Evolutionary conservation across 163 green algal species (phyloP).

Genomic region (Chloromonas sp.): DNA sequence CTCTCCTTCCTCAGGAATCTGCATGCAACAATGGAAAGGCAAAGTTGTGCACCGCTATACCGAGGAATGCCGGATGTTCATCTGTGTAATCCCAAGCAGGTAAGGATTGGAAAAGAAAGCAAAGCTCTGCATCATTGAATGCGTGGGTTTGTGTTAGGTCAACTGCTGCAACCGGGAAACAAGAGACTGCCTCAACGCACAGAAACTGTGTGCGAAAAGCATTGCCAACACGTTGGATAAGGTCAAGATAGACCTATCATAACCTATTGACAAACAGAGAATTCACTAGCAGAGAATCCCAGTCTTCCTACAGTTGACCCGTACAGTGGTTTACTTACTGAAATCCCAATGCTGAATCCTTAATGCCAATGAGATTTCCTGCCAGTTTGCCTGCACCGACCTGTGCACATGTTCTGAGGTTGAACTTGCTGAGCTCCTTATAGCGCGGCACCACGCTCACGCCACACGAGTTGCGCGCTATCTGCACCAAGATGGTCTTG

Average conservation of each 20-base stretch:
- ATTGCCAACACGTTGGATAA: neutral
- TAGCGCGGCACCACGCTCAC: constrained; percentile 58
- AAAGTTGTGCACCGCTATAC: too few species aligned
- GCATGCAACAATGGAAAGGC: neutral
- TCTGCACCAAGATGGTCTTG: constrained; percentile 72
- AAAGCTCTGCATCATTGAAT: neutral
- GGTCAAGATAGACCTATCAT: neutral
- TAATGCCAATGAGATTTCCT: neutral
- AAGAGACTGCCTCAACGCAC: neutral
- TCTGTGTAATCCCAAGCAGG: neutral
- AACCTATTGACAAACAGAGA: too few species aligned
- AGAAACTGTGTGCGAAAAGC: neutral
- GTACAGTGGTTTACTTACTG: neutral
- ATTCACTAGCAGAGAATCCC: neutral
- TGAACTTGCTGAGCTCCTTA: constrained; percentile 62
- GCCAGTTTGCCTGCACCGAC: neutral
- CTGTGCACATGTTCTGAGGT: constrained; percentile 34
- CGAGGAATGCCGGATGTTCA: too few species aligned
- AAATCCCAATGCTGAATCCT: neutral
- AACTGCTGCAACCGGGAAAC: neutral
- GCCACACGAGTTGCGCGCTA: constrained; percentile 57
- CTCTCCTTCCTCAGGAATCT: constrained; percentile 1
- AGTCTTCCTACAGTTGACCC: neutral
- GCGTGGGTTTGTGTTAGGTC: neutral
- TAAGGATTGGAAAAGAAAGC: neutral